Base-by-base conservation (phyloP, 768 basidiomycete species). In the Favolaschia claudopus region DNA sequence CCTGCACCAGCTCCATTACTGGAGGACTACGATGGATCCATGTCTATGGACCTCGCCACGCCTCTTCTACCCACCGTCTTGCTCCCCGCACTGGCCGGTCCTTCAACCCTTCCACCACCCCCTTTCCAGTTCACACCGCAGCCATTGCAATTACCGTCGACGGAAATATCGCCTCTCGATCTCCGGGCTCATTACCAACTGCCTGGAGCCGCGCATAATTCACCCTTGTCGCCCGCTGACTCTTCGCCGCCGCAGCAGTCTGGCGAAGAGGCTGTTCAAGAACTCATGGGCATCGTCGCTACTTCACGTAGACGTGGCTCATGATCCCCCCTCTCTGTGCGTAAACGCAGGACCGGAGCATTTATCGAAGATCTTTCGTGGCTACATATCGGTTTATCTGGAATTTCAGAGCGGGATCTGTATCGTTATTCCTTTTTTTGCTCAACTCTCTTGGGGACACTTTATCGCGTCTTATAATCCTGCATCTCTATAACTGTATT, bases 31-130 rank as follows among this genome's bases (percentile, higher is more conserved):
- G 74, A 77, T 29, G 70, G 74, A 8, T 80, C 82, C 49, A 69
- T 76, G 50, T 79, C 79, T 6, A 84, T 85, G 84, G 82, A 83
- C 42, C 77, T 85, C 5, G 82, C 77, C 5, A 82, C 82, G 7
- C 82, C 84, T n/a, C 69, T 85, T 12, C 48, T 75, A 44, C 80
- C 80, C 14, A 77, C 67, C 13, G 59, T 66, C n/a, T 37, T 70
- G 17, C 54, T 64, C 10, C 52, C 72, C 20, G 37, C n/a, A n/a
- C n/a, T 46, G n/a, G 27, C 59, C n/a, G 34, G 53, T 17, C n/a
- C 39, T 7, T 46, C 36, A 24, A 38, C 31, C 14, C 32, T 47
- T 19, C 36, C 39, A 24, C 59, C 27, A 33, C 37, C 24, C n/a
- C 31, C 58, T 24, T 13, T 51, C 42, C 58, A 69, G 36, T 60